Base-by-base conservation (phyloP, 2,329 filamentous ascomycete genomes). In the Capronia coronata region DNA sequence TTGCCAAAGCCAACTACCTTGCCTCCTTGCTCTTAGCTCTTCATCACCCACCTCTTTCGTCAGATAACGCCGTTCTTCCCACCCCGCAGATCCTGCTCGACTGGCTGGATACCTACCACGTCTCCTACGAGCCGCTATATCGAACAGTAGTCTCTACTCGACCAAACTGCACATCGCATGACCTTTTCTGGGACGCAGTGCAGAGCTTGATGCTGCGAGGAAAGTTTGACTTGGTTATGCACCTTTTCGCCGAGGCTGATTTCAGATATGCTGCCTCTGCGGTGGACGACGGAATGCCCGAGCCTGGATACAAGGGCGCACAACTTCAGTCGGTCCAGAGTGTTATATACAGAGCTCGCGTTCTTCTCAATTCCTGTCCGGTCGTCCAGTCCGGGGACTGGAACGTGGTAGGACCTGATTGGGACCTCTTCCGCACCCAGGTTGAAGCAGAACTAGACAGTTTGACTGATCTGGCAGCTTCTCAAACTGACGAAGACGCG, bases 101-200 rank as follows among this genome's bases (percentile, higher is more conserved):
- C 60, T 97, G 91, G 91, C 74, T 94, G 56, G 77, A 86, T 47
- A 74, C 75, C 13, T 79, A 87, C 62, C 87, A 95, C 63, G 81
- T 86, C 55, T 76, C 84, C 21, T 86, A 86, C 60, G 75, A 77
- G 1, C 75, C 80, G 44, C 84, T 90, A 61, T 71, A 86, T 19
- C 73, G 80, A 30, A 74, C 81, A 2, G 76, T 96, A 19, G 71
- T 78, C 54, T 74, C 75, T 22, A 70, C 82, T 59, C 75, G 75
- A 39, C 86, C 86, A 1, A 86, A 86, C 51, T 87, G 89, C 18
- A 84, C 87, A 1, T 80, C 81, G 37, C 86, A 93, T 61, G 72
- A 76, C 21, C 73, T 85, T 29, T 97, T 88, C 68, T 97, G 91
- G 91, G 86, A 90, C 63, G 82, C 82, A 1, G 72, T 95, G n/a